A percentile compares a stretch with the other conserved stretches of the same genome.
Evolutionary conservation across 768 basidiomycete species (phyloP).

Genomic region (Leccinum boreale): DNA sequence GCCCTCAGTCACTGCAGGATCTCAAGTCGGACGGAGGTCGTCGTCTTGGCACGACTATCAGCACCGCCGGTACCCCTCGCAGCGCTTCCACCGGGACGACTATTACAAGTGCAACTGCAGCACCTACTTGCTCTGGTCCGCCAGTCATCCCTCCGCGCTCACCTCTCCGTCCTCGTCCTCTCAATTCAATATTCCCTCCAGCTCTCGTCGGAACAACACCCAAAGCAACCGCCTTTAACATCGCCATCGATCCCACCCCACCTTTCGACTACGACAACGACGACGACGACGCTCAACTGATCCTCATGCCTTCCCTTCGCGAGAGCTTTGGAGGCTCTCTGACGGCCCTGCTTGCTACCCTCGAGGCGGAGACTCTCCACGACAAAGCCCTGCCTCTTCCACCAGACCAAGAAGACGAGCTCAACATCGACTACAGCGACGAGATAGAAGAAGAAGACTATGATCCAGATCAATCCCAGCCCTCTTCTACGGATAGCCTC

Average conservation of each 20-base stretch:
- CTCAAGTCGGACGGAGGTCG: constrained; percentile 18
- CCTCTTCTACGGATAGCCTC: constrained; percentile 28
- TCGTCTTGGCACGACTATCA: constrained; percentile 13
- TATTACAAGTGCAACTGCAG: not conserved
- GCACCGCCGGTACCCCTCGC: constrained; percentile 3
- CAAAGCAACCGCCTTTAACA: constrained; percentile 1
- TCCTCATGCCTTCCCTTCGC: constrained; percentile 30
- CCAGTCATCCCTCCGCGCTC: constrained; percentile 31
- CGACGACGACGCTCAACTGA: constrained; percentile 18
- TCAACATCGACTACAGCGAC: constrained; percentile 19
- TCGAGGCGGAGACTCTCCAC: constrained; percentile 28
- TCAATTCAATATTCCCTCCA: not conserved
- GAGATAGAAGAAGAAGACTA: constrained; percentile 28
- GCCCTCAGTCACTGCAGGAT: constrained; percentile 29
- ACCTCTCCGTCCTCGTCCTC: constrained; percentile 31
- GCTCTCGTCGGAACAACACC: constrained; percentile 16
- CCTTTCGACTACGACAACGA: constrained; percentile 13
- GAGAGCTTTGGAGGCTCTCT: constrained; percentile 33
- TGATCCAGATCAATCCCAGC: constrained; percentile 23
- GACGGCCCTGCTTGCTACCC: constrained; percentile 28
- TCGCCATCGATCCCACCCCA: not conserved
- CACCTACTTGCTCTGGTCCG: constrained; percentile 6
- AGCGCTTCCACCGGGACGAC: constrained; percentile 7
- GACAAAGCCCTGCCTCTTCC: constrained; percentile 32
- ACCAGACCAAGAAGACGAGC: constrained; percentile 24